Base-by-base conservation (phyloP, 495 filamentous ascomycete genomes). In the Usnea hakonensis region DNA sequence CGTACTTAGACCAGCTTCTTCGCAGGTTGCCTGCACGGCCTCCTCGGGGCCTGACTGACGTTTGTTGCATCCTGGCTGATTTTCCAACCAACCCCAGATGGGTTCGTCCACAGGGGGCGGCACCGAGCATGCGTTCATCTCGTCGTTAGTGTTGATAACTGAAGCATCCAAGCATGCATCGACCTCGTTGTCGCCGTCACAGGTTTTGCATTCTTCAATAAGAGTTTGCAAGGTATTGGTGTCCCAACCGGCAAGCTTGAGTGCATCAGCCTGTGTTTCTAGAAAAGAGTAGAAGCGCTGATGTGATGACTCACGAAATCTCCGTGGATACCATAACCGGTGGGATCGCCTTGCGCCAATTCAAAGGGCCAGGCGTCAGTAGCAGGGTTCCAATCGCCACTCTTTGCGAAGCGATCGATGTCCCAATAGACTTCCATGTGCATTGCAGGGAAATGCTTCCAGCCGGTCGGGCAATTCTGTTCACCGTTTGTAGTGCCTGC, bases 291-390 rank as follows among this genome's bases (percentile, higher is more conserved):
- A 19, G 48, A 19, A 32, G 0, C 28, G 48, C 28, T 32, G 28
- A 11, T 19, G 16, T 32, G 14, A 72, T 70, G 85, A 65, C 87
- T 84, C 63, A 90, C 74, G 71, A 90, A 90, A 73, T 90, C 87
- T 36, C 79, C 86, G 73, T 90, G 87, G 58, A 81, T 80, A 41
- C 73, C 75, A 60, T 74, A 79, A 38, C 77, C 78, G 13, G 70
- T 76, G 0, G 72, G 63, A 63, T 82, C 78, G 21, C 78, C 78
- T 43, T 54, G 64, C 9, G 71, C 76, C 59, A 71, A 74, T 69
- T 65, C 62, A 32, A 50, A 67, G 3, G 65, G 65, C 19, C 26
- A 33, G 11, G 28, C 21, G 32, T 64, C 36, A 10, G 19, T 32
- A 23, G 55, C 62, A 32, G 58, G 58, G 10, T 64, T 44, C 32